These are phyloP conservation scores for Fusarium papillatum DNA, from an alignment of 2,329 filamentous ascomycete species.

Conservation along the genomic window DNA sequence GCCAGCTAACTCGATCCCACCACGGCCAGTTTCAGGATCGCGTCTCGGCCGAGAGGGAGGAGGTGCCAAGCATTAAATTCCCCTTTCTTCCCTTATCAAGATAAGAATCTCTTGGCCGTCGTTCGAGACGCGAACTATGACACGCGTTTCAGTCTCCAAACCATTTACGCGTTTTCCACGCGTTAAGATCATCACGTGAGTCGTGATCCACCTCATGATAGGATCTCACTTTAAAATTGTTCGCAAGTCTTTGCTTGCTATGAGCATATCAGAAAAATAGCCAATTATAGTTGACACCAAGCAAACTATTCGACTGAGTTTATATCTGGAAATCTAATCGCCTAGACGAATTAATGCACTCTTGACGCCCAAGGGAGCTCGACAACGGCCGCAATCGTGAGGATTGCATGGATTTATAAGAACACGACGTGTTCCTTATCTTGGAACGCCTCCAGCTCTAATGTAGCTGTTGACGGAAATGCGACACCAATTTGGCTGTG, in stretches of 20 bases:
- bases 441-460: not conserved
- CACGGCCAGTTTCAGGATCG: not conserved
- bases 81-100: not conserved
- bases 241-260: too few species aligned
- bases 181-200: not conserved
- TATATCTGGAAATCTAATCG: not conserved
- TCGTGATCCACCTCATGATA: too few species aligned
- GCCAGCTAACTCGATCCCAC: not conserved
- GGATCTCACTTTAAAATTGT: too few species aligned
- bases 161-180: not conserved
- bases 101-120: not conserved
- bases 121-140: not conserved
- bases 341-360: not conserved
- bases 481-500: not conserved
- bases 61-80: not conserved
- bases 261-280: too few species aligned
- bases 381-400: not conserved
- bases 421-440: not conserved
- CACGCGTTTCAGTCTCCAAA: not conserved
- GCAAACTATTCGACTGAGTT: not conserved
- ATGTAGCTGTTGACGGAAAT: not conserved
- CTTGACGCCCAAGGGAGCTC: not conserved
- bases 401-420: not conserved
- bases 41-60: not conserved
- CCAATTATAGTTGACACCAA: not conserved